phyloP scores from a whole-genome alignment of 352 stramenopile genomes.

The Globisporangium paddicum region DNA sequence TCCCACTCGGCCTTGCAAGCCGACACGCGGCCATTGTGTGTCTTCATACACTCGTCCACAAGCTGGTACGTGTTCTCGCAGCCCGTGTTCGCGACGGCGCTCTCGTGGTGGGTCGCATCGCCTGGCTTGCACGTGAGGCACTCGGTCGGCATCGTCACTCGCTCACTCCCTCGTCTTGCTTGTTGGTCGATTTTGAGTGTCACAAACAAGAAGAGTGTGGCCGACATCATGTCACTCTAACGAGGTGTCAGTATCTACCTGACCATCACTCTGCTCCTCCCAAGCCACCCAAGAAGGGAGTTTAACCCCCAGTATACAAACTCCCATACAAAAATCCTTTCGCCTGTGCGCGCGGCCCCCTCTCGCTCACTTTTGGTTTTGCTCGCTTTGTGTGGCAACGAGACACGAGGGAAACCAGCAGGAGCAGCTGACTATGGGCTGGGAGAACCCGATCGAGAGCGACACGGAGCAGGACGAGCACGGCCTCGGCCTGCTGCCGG shows the following conservation, averaged over 20 bases:
- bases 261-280: not conserved
- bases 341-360: not conserved
- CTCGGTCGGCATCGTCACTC: conserved; percentile 47
- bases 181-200: not conserved
- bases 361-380: conserved; percentile 27
- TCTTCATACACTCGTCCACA: conserved; percentile 82
- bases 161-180: not conserved
- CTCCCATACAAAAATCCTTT: not conserved
- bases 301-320: not conserved
- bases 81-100: conserved; percentile 60
- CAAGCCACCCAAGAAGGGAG: not conserved
- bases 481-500: conserved; percentile 40
- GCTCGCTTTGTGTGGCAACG: conserved; percentile 15
- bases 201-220: not conserved
- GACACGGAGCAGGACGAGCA: conserved; percentile 45
- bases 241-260: not conserved
- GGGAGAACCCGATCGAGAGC: conserved; percentile 64
- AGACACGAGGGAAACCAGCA: conserved; percentile 3
- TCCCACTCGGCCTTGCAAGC: conserved; percentile 72
- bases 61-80: conserved; percentile 60
- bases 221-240: not conserved
- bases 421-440: conserved; percentile 36
- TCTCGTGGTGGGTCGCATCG: conserved; percentile 61
- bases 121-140: conserved; percentile 72
- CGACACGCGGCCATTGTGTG: conserved; percentile 66